Evolutionary conservation across 108 stramenopile species (phyloP), one percentile per base, ranked within the genome.

Genomic region (Chaetoceros tenuissimus): DNA sequence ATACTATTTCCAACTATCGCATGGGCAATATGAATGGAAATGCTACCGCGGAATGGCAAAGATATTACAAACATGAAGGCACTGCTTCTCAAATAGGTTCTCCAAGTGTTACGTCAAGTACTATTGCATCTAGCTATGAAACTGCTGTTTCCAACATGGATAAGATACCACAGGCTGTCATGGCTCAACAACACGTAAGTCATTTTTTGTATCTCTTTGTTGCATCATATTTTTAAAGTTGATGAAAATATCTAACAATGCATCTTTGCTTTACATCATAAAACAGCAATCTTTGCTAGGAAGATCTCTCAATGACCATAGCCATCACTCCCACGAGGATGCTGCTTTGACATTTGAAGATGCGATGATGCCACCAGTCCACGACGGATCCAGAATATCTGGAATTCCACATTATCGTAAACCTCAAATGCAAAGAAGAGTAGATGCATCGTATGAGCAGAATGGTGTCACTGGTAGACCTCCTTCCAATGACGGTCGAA

Each of bases 91-190:
- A 40, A 40, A 40, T 40, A 13, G 34, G 34, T 10, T 40, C 34
- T 5, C 34, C 34, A 13, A 40, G 34, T 40, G 5, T 71, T 18
- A 70, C 81, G 0, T 59, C 77, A n/a, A 77, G 77, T 3, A 72
- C 73, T 22, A 64, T 82, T 28, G 77, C 81, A 2, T 78, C 77
- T 0, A 72, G 70, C 8, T 82, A 67, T 57, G 81, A 82, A 20
- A 77, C 79, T 30, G 69, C 72, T 30, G 23, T 24, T 5, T 72
- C 73, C 13, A 63, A 55, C 20, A 50, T 69, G 26, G 74, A 80
- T 18, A 23, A 40, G 34, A 5, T 40, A 40, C 34, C 34, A 5
- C 34, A 40, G 34, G 34, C 34, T 10, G 5, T 13, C 5, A 10
- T 40, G 5, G 8, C 5, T 40, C 8, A 10, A 5, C 34, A 40